These are phyloP conservation scores for Pyrenophora tritici-repentis DNA, from an alignment of 2,329 filamentous ascomycete genomes.

Conservation along the genomic window DNA sequence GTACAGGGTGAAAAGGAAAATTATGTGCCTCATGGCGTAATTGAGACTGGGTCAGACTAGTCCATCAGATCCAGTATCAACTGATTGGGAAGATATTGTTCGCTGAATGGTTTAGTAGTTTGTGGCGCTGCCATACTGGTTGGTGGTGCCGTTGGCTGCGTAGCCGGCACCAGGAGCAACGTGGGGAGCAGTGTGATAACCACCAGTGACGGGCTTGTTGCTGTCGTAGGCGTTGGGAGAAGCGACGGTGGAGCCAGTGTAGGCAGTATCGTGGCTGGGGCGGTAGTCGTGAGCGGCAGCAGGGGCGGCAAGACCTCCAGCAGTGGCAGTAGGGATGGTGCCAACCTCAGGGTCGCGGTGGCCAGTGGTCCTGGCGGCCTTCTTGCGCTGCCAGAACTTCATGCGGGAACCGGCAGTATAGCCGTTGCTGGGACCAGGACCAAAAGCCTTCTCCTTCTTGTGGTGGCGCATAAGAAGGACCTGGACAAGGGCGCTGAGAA, in stretches of 20 bases:
- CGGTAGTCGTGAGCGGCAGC: slow-evolving; percentile 42
- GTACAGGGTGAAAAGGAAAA: slow-evolving; percentile 7
- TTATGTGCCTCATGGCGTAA: not conserved
- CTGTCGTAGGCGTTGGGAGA: slow-evolving; percentile 44
- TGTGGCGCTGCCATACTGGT: slow-evolving; percentile 32
- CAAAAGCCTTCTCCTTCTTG: slow-evolving; percentile 74
- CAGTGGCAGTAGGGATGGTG: slow-evolving; percentile 26
- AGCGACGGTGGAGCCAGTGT: slow-evolving; percentile 54
- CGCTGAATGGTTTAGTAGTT: slow-evolving; percentile 18
- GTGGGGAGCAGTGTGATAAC: slow-evolving; percentile 54
- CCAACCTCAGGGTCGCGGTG: slow-evolving; percentile 53
- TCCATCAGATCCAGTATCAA: not conserved
- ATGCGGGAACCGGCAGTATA: slow-evolving; percentile 67
- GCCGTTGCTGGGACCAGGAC: slow-evolving; percentile 67
- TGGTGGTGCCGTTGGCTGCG: slow-evolving; percentile 40
- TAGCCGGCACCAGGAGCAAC: slow-evolving; percentile 35
- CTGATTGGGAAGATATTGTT: no score
- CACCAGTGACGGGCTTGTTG: slow-evolving; percentile 45
- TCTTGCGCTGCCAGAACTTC: slow-evolving; percentile 52
- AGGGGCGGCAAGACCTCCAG: slow-evolving; percentile 23
- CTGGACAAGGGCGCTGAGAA: slow-evolving; percentile 72
- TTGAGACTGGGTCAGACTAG: not conserved
- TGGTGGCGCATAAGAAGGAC: slow-evolving; percentile 70
- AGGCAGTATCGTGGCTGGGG: slow-evolving; percentile 56
- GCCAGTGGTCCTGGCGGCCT: slow-evolving; percentile 39